Evolutionary conservation across 2,329 filamentous ascomycete genomes (phyloP).

Genomic region (Fusarium chuoi): DNA sequence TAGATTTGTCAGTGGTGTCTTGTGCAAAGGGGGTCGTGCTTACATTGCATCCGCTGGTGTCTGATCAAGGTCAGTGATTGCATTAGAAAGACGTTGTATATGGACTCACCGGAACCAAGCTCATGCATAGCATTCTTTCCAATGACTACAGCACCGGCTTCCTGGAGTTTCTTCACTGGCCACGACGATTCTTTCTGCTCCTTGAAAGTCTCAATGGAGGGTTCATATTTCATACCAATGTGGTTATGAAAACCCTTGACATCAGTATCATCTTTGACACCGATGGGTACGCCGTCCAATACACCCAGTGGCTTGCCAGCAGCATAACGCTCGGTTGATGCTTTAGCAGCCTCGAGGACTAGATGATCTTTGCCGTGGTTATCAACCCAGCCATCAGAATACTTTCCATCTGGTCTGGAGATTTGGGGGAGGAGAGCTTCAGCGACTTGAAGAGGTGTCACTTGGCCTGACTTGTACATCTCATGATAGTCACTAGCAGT

Average conservation of each 20-base stretch:
- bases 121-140: conserved; percentile 86
- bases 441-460: conserved; percentile 78
- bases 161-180: conserved; percentile 76
- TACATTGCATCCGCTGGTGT: conserved; percentile 85
- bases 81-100: not conserved
- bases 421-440: conserved; percentile 78
- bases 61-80: conserved; percentile 49
- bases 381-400: conserved; percentile 79
- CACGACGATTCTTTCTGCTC: conserved; percentile 69
- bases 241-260: conserved; percentile 76
- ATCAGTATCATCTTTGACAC: conserved; percentile 83
- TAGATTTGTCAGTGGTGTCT: conserved; percentile 53
- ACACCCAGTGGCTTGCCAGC: conserved; percentile 72
- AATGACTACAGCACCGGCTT: conserved; percentile 78
- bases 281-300: conserved; percentile 84
- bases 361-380: conserved; percentile 66
- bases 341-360: conserved; percentile 74
- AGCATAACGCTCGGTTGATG: conserved; percentile 78
- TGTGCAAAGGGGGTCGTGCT: conserved; percentile 23
- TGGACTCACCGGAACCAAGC: conserved; percentile 71
- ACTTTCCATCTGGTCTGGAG: conserved; percentile 64
- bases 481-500: conserved; percentile 81
- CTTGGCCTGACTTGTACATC: conserved; percentile 74
- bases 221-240: conserved; percentile 70
- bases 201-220: conserved; percentile 61